These are phyloP conservation scores for Drechslerella coelobrocha DNA, from an alignment of 2,329 filamentous ascomycete genomes.

Conservation along the genomic window DNA sequence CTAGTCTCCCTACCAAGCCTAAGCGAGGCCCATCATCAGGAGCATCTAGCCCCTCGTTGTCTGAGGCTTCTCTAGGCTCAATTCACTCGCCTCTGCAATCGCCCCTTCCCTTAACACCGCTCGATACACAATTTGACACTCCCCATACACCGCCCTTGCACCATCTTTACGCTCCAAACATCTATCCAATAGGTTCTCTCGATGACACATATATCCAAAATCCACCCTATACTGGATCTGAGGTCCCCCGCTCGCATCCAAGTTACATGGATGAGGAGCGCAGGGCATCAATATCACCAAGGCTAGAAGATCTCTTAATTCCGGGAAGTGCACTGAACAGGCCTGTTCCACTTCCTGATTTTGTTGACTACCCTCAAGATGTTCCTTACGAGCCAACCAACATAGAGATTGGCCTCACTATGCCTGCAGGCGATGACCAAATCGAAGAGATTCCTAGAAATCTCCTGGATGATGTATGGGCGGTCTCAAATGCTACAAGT, in stretches of 20 bases:
- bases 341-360: constrained; percentile 56
- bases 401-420: constrained; percentile 36
- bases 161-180: constrained; percentile 35
- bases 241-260: constrained; percentile 43
- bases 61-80: constrained; percentile 38
- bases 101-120: constrained; percentile 36
- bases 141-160: constrained; percentile 42
- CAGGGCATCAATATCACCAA: constrained; percentile 57
- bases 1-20: constrained; percentile 22
- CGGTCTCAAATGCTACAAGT: constrained; percentile 33
- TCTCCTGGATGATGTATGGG: constrained; percentile 26
- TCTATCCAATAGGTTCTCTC: constrained; percentile 37
- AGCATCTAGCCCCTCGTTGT: constrained; percentile 37
- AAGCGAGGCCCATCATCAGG: constrained; percentile 33
- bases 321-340: constrained; percentile 62
- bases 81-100: constrained; percentile 44
- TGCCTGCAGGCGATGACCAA: constrained; percentile 60
- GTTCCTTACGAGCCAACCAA: constrained; percentile 21
- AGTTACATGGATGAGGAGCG: constrained; percentile 43
- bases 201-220: constrained; percentile 41
- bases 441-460: constrained; percentile 65
- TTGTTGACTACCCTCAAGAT: constrained; percentile 51
- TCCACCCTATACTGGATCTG: constrained; percentile 30
- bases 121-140: constrained; percentile 43
- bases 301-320: constrained; percentile 62